phyloP scores from a whole-genome alignment of 2,329 filamentous ascomycete genomes.

The Pseudopithomyces chartarum region DNA sequence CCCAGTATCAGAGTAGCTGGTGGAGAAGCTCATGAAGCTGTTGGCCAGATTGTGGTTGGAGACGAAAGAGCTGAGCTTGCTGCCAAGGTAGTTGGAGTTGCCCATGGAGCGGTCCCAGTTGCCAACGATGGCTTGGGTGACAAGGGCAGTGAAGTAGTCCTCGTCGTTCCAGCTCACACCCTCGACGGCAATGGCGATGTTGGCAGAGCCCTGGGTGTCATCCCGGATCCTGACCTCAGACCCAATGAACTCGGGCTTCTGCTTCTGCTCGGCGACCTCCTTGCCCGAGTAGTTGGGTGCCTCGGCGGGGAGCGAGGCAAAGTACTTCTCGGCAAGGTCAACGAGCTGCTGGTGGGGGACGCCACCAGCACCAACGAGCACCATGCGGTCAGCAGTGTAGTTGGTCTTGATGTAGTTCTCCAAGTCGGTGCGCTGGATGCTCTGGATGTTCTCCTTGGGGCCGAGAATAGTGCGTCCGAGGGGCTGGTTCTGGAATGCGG shows the following conservation, averaged over 20 bases:
- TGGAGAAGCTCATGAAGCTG: constrained; percentile 99
- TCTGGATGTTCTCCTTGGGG: constrained; percentile 96
- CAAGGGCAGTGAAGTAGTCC: constrained; percentile 97
- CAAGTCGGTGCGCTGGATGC: constrained; percentile 90
- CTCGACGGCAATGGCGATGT: constrained; percentile 98
- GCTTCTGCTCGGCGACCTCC: constrained; percentile 73
- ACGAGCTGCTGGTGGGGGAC: constrained; percentile 93
- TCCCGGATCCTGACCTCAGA: constrained; percentile 96
- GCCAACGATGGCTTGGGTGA: constrained; percentile 97
- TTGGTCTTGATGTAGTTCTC: constrained; percentile 98
- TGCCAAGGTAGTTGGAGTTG: constrained; percentile 94
- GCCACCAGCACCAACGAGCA: constrained; percentile 93
- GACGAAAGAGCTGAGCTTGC: constrained; percentile 94
- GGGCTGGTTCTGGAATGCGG: constrained; percentile 94
- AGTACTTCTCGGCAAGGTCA: constrained; percentile 95
- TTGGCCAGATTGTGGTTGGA: constrained; percentile 96
- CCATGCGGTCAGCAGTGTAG: constrained; percentile 99
- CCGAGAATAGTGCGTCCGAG: constrained; percentile 97
- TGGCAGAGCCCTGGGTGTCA: constrained; percentile 92
- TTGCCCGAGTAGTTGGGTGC: constrained; percentile 76
- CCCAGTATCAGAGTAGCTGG: constrained; percentile 99
- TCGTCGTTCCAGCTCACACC: constrained; percentile 99
- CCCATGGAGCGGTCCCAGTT: constrained; percentile 99
- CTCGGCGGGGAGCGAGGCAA: constrained; percentile 76
- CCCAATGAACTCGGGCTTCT: constrained; percentile 91